phyloP scores from a whole-genome alignment of 257 asterid species.

The Salvia miltiorrhiza region DNA sequence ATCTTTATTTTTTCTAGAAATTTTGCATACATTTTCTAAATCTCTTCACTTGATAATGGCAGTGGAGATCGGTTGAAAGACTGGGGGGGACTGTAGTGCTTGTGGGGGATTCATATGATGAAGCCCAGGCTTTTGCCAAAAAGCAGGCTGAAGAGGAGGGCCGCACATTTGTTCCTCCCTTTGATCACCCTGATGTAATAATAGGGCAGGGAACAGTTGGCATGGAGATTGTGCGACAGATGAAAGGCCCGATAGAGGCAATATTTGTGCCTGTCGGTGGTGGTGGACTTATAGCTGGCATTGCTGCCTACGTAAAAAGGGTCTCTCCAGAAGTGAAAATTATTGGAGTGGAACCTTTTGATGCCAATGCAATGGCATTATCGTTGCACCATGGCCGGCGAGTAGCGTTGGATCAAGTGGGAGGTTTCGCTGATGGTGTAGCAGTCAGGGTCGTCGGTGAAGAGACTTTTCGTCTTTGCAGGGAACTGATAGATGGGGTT shows the following conservation, averaged over 20 bases:
- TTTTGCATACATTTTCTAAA: constrained; percentile 6
- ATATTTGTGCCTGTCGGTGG: constrained; percentile 97
- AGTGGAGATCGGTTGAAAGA: constrained; percentile 88
- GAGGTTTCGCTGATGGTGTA: constrained; percentile 98
- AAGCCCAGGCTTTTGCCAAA: constrained; percentile 87
- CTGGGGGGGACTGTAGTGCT: constrained; percentile 91
- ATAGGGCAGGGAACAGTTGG: constrained; percentile 94
- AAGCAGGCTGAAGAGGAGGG: constrained; percentile 62
- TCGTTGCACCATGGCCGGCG: constrained; percentile 78
- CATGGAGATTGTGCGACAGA: constrained; percentile 84
- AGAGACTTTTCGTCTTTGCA: constrained; percentile 78
- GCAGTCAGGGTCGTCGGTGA: constrained; percentile 96
- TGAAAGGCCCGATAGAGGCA: constrained; percentile 66
- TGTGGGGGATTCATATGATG: constrained; percentile 89
- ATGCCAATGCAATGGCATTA: constrained; percentile 94
- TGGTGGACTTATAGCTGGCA: constrained; percentile 97
- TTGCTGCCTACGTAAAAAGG: constrained; percentile 91
- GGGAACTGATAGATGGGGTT: constrained; percentile 80
- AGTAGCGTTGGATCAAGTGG: constrained; percentile 83
- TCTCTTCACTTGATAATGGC: constrained; percentile 1
- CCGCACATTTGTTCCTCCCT: constrained; percentile 83
- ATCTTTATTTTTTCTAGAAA: neutral
- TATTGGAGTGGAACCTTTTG: constrained; percentile 91
- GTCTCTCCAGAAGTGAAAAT: constrained; percentile 82
- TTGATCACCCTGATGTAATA: constrained; percentile 96